Base-by-base conservation (phyloP, 495 filamentous ascomycete species). In the Platismatia glauca region DNA sequence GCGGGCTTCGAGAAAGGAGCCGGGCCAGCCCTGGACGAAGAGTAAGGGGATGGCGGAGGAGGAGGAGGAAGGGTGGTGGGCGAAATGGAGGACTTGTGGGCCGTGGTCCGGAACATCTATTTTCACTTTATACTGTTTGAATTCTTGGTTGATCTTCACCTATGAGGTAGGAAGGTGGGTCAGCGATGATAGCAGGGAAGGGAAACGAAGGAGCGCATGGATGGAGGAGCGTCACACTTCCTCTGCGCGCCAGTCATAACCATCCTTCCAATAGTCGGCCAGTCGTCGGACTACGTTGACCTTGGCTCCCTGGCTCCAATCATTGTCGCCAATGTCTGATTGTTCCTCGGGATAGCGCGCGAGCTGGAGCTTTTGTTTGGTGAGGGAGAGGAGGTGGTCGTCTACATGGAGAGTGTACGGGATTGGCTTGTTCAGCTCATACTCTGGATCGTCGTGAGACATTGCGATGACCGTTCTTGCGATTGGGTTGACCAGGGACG, bases 201-300 rank as follows among this genome's bases (percentile, higher is more conserved):
- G 44, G 11, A 7, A n/a, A 24, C 27, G 16, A 9, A 38, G 13
- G 37, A 38, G 39, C 11, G 4, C 2, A 15, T 35, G 31, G 12
- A 27, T 15, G 31, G 33, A 1, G 34, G 37, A 3, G 39, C 20
- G 7, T 8, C 48, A n/a, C 41, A 66, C 66, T 59, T 69, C 67
- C 57, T 67, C 53, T 39, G 55, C 62, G 48, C 62, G 64, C 78
- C 78, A 80, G 66, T 79, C 73, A 55, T 74, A 79, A 24, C 71
- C 72, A 48, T 78, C 64, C 56, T 71, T 57, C 82, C 81, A 85
- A 67, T 81, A 74, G 18, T 73, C 65, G 0, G 75, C 72, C 37
- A 84, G 62, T 33, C 78, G 71, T 65, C 81, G 81, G 15, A 85
- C 71, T 46, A 82, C 81, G 5, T 73, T 67, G 13, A 84, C 71